These are phyloP conservation scores for Diospyros kaki DNA, from an alignment of 148 eudicot species.

Conservation along the genomic window DNA sequence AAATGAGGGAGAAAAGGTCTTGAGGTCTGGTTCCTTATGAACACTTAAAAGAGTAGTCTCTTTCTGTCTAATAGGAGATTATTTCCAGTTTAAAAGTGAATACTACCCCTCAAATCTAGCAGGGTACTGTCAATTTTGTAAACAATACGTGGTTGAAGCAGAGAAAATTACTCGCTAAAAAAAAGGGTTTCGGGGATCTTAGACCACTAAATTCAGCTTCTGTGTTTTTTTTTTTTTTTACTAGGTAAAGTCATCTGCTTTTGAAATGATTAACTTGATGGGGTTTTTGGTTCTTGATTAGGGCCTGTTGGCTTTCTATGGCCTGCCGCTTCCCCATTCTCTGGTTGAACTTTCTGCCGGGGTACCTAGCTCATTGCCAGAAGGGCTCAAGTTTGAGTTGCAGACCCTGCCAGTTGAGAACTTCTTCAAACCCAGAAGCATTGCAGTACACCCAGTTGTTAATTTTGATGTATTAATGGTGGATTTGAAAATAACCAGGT, in stretches of 20 bases:
- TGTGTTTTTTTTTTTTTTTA: too few relatives aligned
- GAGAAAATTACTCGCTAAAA: too few relatives aligned
- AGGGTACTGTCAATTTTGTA: too few relatives aligned
- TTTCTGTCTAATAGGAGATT: too few relatives aligned
- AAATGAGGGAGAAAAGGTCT: neutral
- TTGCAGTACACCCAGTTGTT: neutral
- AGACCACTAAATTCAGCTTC: too few relatives aligned
- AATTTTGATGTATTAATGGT: neutral
- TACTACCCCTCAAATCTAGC: too few relatives aligned
- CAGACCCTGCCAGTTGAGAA: constrained; percentile 76
- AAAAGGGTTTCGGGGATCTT: too few relatives aligned
- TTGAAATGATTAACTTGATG: neutral
- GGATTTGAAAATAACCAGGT: constrained; percentile 38
- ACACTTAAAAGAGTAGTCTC: too few relatives aligned
- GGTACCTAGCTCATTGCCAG: constrained; percentile 36
- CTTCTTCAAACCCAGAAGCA: neutral
- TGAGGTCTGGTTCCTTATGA: too few relatives aligned
- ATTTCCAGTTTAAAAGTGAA: too few relatives aligned
- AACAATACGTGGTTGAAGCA: too few relatives aligned
- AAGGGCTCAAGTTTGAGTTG: constrained; percentile 75
- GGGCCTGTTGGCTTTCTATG: constrained; percentile 84
- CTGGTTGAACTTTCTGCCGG: constrained; percentile 44
- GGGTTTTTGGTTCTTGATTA: constrained; percentile 21
- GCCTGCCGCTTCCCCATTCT: constrained; percentile 67
- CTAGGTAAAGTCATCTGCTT: too few relatives aligned